These are phyloP conservation scores for Tricladium varicosporioides DNA, from an alignment of 2,329 filamentous ascomycete species.

Conservation along the genomic window DNA sequence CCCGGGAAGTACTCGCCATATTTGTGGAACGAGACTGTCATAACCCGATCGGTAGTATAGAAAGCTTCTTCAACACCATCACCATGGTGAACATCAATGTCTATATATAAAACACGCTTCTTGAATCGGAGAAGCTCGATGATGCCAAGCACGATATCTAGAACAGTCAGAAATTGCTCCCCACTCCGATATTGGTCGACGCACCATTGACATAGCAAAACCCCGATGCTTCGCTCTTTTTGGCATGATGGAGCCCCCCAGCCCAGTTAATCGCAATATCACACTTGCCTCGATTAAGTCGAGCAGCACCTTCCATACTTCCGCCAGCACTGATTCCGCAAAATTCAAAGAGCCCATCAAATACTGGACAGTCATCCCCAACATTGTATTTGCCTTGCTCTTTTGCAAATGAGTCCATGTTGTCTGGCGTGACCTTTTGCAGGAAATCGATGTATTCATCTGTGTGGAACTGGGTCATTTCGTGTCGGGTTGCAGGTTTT, in stretches of 20 bases:
- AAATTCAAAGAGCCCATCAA: slow-evolving; percentile 96
- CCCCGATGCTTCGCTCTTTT: slow-evolving; percentile 92
- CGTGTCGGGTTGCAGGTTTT: slow-evolving; percentile 82
- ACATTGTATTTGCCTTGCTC: slow-evolving; percentile 95
- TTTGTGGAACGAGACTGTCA: slow-evolving; percentile 94
- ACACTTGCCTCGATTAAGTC: slow-evolving; percentile 85
- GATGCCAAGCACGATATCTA: slow-evolving; percentile 94
- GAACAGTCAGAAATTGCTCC: slow-evolving; percentile 38
- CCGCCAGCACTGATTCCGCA: slow-evolving; percentile 93
- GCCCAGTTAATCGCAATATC: slow-evolving; percentile 99
- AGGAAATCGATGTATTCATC: slow-evolving; percentile 95
- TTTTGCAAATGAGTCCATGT: slow-evolving; percentile 90
- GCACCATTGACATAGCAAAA: slow-evolving; percentile 98
- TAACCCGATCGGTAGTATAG: slow-evolving; percentile 87
- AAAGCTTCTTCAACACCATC: slow-evolving; percentile 93
- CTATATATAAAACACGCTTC: slow-evolving; percentile 94
- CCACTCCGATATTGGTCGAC: slow-evolving; percentile 27
- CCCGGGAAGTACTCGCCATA: slow-evolving; percentile 96
- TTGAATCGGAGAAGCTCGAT: slow-evolving; percentile 88
- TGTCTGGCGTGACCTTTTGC: slow-evolving; percentile 93
- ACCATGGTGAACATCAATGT: slow-evolving; percentile 92
- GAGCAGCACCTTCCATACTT: slow-evolving; percentile 88
- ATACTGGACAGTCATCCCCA: slow-evolving; percentile 94
- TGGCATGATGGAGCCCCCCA: slow-evolving; percentile 93
- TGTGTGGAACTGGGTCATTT: slow-evolving; percentile 93